phyloP scores from a whole-genome alignment of 768 basidiomycete species.

The Boletus edulis region DNA sequence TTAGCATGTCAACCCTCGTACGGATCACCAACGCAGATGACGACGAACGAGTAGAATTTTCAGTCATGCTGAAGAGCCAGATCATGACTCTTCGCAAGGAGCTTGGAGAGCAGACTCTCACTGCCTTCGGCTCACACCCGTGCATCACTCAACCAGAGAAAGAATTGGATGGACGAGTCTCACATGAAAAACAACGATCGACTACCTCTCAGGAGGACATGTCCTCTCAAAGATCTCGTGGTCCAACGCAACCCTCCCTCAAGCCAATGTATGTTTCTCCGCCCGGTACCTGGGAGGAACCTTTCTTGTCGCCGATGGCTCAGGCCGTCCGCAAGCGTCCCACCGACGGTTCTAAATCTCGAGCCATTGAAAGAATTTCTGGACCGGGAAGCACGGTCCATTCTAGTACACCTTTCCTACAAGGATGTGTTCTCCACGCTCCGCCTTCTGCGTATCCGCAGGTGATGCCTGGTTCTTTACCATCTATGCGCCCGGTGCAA shows the following conservation, averaged over 20 bases:
- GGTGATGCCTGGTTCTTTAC: constrained; percentile 27
- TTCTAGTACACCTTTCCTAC: background rate
- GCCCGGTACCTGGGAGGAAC: background rate
- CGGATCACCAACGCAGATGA: constrained; percentile 53
- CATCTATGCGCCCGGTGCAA: background rate
- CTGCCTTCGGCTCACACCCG: background rate
- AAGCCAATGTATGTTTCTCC: background rate
- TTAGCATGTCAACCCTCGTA: constrained; percentile 73
- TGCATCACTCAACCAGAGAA: background rate
- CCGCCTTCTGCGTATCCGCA: constrained; percentile 26
- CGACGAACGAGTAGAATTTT: constrained; percentile 50
- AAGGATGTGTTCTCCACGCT: constrained; percentile 17
- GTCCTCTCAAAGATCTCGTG: background rate
- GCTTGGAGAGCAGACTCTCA: constrained; percentile 45
- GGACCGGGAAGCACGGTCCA: background rate
- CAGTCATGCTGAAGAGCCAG: constrained; percentile 48
- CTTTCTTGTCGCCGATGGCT: background rate
- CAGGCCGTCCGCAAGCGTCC: background rate
- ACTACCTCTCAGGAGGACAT: constrained; percentile 1
- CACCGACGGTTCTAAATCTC: background rate
- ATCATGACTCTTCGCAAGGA: constrained; percentile 64
- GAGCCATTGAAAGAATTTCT: background rate
- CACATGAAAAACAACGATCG: background rate
- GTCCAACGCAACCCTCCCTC: background rate
- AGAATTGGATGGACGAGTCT: background rate